Evolutionary conservation across 225 moss, liverwort and hornwort species (phyloP).

Genomic region (Physcomitrellopsis africana): DNA sequence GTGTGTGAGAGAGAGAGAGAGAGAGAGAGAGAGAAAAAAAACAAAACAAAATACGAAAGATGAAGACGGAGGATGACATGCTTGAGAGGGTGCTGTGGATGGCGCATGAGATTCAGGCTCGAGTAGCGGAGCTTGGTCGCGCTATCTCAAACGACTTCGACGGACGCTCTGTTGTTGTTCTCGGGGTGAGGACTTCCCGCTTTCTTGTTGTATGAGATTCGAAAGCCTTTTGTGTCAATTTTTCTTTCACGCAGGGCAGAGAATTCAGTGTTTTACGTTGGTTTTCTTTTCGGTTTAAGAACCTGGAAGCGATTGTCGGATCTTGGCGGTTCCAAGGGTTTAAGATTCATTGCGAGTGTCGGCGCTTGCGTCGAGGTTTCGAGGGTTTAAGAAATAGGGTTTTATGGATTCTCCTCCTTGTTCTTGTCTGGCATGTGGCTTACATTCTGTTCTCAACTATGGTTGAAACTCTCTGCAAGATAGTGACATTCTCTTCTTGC

Average conservation of each 20-base stretch:
- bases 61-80: constrained; percentile 41
- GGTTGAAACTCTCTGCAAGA: background rate
- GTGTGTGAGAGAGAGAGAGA: no score
- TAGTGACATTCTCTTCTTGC: background rate
- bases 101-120: constrained; percentile 61
- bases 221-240: background rate
- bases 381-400: constrained; percentile 33
- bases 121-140: constrained; percentile 72
- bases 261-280: background rate
- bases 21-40: background rate
- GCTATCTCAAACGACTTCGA: constrained; percentile 71
- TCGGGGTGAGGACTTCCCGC: constrained; percentile 55
- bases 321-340: background rate
- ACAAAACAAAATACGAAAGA: background rate
- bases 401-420: constrained; percentile 14
- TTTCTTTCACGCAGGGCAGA: background rate
- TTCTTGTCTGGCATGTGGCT: background rate
- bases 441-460: background rate
- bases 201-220: background rate
- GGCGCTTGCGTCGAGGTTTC: constrained; percentile 6
- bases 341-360: background rate
- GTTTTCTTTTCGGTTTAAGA: background rate
- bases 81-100: constrained; percentile 78
- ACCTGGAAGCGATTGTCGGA: background rate
- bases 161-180: constrained; percentile 57